Evolutionary conservation across 495 filamentous ascomycete genomes (phyloP).

Genomic region (Aspergillus sparsus): DNA sequence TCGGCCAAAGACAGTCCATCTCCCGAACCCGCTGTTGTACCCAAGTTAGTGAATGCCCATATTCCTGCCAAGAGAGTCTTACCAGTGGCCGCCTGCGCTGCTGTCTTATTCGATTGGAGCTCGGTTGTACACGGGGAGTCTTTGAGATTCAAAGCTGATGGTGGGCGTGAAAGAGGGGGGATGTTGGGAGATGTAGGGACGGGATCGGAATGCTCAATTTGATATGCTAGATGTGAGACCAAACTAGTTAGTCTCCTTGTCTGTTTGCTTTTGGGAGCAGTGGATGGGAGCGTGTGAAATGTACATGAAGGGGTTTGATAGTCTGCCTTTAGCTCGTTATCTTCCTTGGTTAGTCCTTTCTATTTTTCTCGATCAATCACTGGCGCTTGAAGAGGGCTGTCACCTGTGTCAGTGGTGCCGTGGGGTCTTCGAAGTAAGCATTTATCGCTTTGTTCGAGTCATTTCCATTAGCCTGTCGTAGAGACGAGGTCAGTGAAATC

Average conservation of each 20-base stretch:
- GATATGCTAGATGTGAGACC: constrained; percentile 48
- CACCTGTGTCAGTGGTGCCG: constrained; percentile 40
- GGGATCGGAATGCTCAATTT: constrained; percentile 57
- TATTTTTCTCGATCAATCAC: constrained; percentile 1
- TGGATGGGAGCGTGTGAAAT: neutral
- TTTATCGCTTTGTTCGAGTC: constrained; percentile 54
- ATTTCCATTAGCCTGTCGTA: constrained; percentile 47
- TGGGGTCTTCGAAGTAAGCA: constrained; percentile 54
- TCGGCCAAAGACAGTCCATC: constrained; percentile 51
- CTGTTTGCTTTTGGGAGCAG: no score
- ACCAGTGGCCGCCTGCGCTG: constrained; percentile 29
- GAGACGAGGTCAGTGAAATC: constrained; percentile 11
- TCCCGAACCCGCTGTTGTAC: constrained; percentile 38
- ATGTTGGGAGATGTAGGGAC: constrained; percentile 40
- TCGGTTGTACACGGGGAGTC: constrained; percentile 1
- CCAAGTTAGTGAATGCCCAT: constrained; percentile 6
- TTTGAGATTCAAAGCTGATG: constrained; percentile 60
- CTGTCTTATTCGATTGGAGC: constrained; percentile 9
- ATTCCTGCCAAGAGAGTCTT: constrained; percentile 2
- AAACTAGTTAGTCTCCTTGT: constrained; percentile 14
- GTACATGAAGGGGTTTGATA: constrained; percentile 30
- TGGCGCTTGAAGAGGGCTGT: constrained; percentile 4
- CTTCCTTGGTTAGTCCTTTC: constrained; percentile 18
- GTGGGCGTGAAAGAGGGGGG: constrained; percentile 66
- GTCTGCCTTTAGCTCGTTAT: constrained; percentile 18